These are phyloP conservation scores for Eimeria tenella DNA, from an alignment of 169 alveolate genomes.

Conservation along the genomic window DNA sequence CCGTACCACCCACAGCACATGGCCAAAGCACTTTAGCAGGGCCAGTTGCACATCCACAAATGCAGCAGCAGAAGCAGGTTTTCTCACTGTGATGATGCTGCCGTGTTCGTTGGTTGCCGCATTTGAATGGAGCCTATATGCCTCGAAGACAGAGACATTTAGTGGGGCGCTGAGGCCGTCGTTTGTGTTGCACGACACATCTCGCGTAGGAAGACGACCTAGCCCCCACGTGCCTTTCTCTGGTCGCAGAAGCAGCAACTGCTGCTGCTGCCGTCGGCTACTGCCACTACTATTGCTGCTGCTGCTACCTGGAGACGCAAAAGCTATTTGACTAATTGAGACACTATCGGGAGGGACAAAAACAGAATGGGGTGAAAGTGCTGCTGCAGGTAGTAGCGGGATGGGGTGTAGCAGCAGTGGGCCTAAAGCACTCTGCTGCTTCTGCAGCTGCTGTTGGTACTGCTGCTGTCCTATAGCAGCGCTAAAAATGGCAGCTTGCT, in stretches of 20 bases:
- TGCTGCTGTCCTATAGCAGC: not conserved
- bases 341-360: not conserved
- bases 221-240: conserved; percentile 63
- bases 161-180: conserved; percentile 57
- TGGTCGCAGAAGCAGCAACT: conserved; percentile 25
- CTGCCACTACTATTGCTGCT: conserved; percentile 25
- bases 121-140: conserved; percentile 47
- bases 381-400: conserved; percentile 20
- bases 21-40: not conserved
- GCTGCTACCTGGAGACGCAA: conserved; percentile 47
- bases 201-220: conserved; percentile 4
- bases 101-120: conserved; percentile 44
- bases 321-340: conserved; percentile 14
- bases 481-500: not conserved
- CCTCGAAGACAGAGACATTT: conserved; percentile 70
- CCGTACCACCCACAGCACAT: not conserved
- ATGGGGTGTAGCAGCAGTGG: conserved; percentile 29
- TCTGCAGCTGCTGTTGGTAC: not conserved
- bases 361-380: not conserved
- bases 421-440: not conserved
- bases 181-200: conserved; percentile 54
- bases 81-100: conserved; percentile 28
- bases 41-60: not conserved
- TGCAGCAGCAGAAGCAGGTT: not conserved
- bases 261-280: conserved; percentile 54